Evolutionary conservation across 345 rosid genomes (phyloP).

Genomic region (Hibiscus mutabilis): DNA sequence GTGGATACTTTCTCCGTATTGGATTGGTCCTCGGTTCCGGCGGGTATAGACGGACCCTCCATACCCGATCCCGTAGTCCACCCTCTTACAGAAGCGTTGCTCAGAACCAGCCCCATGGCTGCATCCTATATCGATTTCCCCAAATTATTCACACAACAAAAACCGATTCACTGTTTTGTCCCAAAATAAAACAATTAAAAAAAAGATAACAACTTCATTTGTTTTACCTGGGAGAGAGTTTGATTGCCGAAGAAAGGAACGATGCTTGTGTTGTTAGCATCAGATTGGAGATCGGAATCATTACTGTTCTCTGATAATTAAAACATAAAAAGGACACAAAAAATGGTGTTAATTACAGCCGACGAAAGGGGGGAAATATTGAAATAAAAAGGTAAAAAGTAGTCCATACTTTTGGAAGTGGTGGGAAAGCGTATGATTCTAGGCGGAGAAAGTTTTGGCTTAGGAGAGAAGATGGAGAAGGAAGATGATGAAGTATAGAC

Average conservation of each 20-base stretch:
- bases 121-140: slow-evolving; percentile 40
- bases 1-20: slow-evolving; percentile 57
- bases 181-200: neutral
- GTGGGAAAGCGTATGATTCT: slow-evolving; percentile 36
- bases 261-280: slow-evolving; percentile 47
- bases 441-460: slow-evolving; percentile 28
- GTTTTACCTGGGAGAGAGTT: slow-evolving; percentile 47
- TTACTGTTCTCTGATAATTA: slow-evolving; percentile 35
- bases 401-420: slow-evolving; percentile 47
- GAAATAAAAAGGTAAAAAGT: neutral
- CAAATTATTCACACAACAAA: neutral
- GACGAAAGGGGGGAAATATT: neutral
- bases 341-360: neutral
- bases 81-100: slow-evolving; percentile 72
- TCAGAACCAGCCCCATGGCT: slow-evolving; percentile 84
- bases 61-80: slow-evolving; percentile 95
- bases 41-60: slow-evolving; percentile 84
- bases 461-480: slow-evolving; percentile 51
- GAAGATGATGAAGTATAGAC: slow-evolving; percentile 46
- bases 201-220: neutral
- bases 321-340: neutral
- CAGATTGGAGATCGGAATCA: slow-evolving; percentile 50
- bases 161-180: neutral
- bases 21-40: slow-evolving; percentile 37
- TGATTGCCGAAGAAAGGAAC: slow-evolving; percentile 53